Conservation (phyloP, 768 basidiomycete genomes). For the Suillus fuscotomentosus region DNA sequence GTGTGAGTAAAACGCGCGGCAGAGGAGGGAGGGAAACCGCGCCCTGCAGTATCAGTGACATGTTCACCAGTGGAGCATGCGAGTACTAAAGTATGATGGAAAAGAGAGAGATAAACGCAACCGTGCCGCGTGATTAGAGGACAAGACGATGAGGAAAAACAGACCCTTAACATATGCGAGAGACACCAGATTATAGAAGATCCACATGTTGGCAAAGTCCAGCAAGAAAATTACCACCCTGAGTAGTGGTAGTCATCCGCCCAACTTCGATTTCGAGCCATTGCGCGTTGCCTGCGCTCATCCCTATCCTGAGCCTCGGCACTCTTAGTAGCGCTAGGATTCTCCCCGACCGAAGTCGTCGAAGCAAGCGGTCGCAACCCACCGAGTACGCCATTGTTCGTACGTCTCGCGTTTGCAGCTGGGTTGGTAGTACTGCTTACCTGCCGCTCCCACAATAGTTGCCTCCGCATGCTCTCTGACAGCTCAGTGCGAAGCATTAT, state of each 20-base stretch:
- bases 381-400: slow-evolving; percentile 26
- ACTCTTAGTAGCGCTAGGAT: slow-evolving; percentile 12
- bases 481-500: slow-evolving; percentile 84
- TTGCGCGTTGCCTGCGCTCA: slow-evolving; percentile 40
- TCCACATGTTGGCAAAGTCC: slow-evolving; percentile 11
- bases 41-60: slow-evolving; percentile 2
- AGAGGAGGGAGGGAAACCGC: background rate
- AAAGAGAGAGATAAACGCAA: slow-evolving; percentile 18
- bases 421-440: slow-evolving; percentile 52
- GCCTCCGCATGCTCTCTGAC: slow-evolving; percentile 78
- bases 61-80: slow-evolving; percentile 5
- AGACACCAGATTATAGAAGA: slow-evolving; percentile 20
- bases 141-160: slow-evolving; percentile 15
- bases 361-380: slow-evolving; percentile 36
- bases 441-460: slow-evolving; percentile 79
- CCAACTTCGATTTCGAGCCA: slow-evolving; percentile 67
- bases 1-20: background rate
- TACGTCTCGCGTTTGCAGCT: slow-evolving; percentile 32
- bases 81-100: slow-evolving; percentile 18
- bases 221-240: slow-evolving; percentile 50
- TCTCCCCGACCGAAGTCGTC: slow-evolving; percentile 15
- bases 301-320: slow-evolving; percentile 36
- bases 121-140: slow-evolving; percentile 2
- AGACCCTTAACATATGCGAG: slow-evolving; percentile 16
- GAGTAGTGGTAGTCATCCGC: slow-evolving; percentile 63